Evolutionary conservation across 2,329 filamentous ascomycete species (phyloP), one percentile per base, ranked within the genome.

Genomic region (Aspergillus candidus): DNA sequence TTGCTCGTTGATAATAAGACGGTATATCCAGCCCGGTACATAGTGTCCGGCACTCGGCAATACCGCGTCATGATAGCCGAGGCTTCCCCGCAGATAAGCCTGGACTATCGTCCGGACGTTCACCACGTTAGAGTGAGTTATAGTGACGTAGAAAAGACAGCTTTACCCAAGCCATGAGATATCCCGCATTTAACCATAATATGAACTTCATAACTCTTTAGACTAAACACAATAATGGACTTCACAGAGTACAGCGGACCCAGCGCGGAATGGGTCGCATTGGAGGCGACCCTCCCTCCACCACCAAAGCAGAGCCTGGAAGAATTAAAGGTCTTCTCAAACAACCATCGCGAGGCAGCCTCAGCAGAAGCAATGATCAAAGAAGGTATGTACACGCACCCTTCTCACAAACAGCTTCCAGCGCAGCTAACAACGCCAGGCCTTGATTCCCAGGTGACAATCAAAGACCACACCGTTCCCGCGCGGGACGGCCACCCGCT

Each of bases 401-500:
- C 22, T 27, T 27, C 4, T 10, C 22, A 27, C n/a, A 31, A 12
- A 52, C 13, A 35, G 44, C 50, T 41, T 38, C 6, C 22, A 6
- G 15, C 1, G 45, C 61, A 27, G 3, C 22, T 27, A 27, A 27
- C 22, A 7, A 3, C 22, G 22, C 2, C 22, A 59, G 56, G 50
- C 13, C 44, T 58, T 3, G 22, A 30, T n/a, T 43, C 49, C n/a
- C 48, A 65, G 37, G 59, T 76, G 11, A 36, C 46, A 0, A 63
- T 65, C 1, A 50, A 55, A 5, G 65, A 75, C 46, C 56, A 67
- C 42, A 45, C 37, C 4, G 69, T 74, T 36, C 59, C 65, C 0
- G 65, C 72, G 1, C 70, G 74, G 10, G 75, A 78, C 47, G 71
- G 71, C 10, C 57, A 60, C 4, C 51, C 53, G 1, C 62, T 78